A percentile compares a stretch with the other conserved stretches of the same genome.
Evolutionary conservation across 768 basidiomycete species (phyloP).

Genomic region (Suillus decipiens): DNA sequence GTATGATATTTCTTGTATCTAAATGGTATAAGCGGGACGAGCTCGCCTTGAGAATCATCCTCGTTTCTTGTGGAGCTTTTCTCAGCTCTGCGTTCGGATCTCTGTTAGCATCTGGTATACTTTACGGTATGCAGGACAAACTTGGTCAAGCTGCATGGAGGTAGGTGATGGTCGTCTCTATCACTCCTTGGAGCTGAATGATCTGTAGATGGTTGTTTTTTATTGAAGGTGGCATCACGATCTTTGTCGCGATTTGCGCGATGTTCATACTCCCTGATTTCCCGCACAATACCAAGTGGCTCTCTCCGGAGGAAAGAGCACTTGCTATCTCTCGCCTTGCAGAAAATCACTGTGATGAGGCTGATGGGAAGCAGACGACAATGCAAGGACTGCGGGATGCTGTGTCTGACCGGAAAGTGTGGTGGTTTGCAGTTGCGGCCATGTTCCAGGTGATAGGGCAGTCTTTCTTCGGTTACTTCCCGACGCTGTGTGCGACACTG

Average conservation of each 20-base stretch:
- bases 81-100: conserved; percentile 49
- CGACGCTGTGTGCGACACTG: not conserved
- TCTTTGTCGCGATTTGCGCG: conserved; percentile 35
- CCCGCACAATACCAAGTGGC: conserved; percentile 33
- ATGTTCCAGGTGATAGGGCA: not conserved
- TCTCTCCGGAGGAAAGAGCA: conserved; percentile 31
- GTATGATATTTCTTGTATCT: conserved; percentile 6
- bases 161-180: conserved; percentile 22
- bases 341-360: conserved; percentile 48
- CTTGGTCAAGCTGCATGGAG: conserved; percentile 43
- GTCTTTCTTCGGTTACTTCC: not conserved
- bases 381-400: conserved; percentile 55
- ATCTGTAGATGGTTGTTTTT: conserved; percentile 24
- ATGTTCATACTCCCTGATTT: conserved; percentile 41
- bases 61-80: conserved; percentile 39
- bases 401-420: conserved; percentile 75
- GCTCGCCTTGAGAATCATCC: conserved; percentile 38
- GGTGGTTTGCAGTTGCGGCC: conserved; percentile 70
- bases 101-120: conserved; percentile 45
- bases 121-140: conserved; percentile 41
- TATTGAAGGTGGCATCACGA: conserved; percentile 34
- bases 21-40: conserved; percentile 37
- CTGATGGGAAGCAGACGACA: conserved; percentile 25
- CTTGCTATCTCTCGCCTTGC: conserved; percentile 34
- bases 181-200: conserved; percentile 4